Percentiles rank a stretch among this genome's conserved stretches.
Evolutionary conservation across 345 rosid genomes (phyloP).

Genomic region (Psidium friedrichsthalianum): DNA sequence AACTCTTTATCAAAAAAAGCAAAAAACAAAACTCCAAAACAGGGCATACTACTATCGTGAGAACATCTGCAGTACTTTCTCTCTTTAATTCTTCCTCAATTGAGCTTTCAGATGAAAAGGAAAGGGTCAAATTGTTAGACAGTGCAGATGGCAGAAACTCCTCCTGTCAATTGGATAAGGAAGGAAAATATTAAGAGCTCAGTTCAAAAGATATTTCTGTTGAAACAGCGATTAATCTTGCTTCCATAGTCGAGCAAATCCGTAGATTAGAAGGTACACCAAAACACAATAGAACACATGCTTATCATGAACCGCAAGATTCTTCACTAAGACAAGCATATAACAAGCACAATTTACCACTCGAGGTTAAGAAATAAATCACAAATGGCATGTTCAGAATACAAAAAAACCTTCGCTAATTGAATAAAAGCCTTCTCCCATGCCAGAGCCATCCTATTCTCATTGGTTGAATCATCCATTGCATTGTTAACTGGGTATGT

Average conservation of each 20-base stretch:
- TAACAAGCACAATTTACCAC: background rate
- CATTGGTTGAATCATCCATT: constrained; percentile 42
- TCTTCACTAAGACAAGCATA: background rate
- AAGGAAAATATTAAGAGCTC: background rate
- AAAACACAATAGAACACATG: background rate
- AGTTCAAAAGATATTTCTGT: background rate
- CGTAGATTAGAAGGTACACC: background rate
- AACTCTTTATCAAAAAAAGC: background rate
- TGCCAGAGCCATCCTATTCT: constrained; percentile 63
- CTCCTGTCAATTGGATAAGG: constrained; percentile 30
- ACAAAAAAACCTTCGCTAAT: constrained; percentile 59
- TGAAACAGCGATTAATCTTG: background rate
- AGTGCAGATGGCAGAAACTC: constrained; percentile 60
- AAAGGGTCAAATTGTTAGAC: constrained; percentile 68
- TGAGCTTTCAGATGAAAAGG: constrained; percentile 96
- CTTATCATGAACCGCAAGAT: background rate
- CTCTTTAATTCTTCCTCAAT: constrained; percentile 95
- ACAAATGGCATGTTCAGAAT: background rate
- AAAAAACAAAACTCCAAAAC: background rate
- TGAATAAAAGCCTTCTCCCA: constrained; percentile 94
- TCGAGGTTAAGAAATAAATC: background rate
- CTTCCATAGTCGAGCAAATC: background rate
- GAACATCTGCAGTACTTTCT: constrained; percentile 84
- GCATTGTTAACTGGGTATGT: constrained; percentile 90
- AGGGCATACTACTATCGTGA: constrained; percentile 64